Evolutionary conservation across 768 basidiomycete species (phyloP), one percentile per base, ranked within the genome.

Genomic region (Boletus rubescentipes): DNA sequence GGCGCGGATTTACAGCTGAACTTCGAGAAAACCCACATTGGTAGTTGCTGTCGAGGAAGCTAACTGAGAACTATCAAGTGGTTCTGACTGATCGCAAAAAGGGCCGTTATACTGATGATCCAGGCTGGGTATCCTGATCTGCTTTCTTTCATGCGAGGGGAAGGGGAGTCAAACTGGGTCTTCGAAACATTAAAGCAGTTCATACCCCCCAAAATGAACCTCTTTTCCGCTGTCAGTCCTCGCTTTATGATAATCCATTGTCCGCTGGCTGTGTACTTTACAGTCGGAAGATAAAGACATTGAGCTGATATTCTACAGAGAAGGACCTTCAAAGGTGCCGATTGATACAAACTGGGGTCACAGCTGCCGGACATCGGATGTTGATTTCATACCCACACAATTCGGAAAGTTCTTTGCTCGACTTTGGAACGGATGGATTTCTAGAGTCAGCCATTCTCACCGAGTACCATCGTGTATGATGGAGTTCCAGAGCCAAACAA

Each of bases 1-100:
- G 47, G 76, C 77, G 18, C 83, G 82, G 81, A 77, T 78, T 18
- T 81, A 78, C 55, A 77, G 81, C 9, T 79, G 81, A 59, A 71
- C 79, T 34, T 80, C 80, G 47, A 36, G 74, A 63, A 43, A 75
- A 92, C 85, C n/a, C 53, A 90, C 91, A n/a, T 79, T n/a, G n/a
- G n/a, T 91, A 49, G 91, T 92, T 16, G n/a, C n/a, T n/a, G 75
- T 93, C 53, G 91, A 95, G 70, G 93, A 41, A 18, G 4, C 26
- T 43, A 8, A 58, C 35, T 35, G 0, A 44, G 8, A 15, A 31
- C 2, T 48, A 3, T 18, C 26, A 53, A 84, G 82, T 83, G 81
- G 80, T 84, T 75, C 69, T 72, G 79, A 45, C 35, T 9, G 7
- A 0, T 12, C 5, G 30, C 34, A 15, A 12, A 32, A 15, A 34